Conservation (phyloP, 2,329 filamentous ascomycete genomes). For the Neoascochyta sp. region DNA sequence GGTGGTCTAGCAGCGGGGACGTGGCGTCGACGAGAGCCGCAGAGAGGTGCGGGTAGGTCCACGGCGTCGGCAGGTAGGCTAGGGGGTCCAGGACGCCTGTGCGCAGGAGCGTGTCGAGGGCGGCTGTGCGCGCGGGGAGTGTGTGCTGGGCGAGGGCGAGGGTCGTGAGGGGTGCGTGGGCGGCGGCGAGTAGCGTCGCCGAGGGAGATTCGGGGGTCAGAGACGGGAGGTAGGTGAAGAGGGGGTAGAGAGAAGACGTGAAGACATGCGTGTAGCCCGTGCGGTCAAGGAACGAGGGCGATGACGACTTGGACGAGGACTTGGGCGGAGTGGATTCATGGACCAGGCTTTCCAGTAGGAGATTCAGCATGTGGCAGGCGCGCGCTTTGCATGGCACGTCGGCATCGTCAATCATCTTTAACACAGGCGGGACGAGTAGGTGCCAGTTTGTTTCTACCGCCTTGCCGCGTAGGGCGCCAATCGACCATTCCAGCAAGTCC, state of each 20-base stretch:
- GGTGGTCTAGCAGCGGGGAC: slow-evolving; percentile 48
- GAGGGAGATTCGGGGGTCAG: slow-evolving; percentile 73
- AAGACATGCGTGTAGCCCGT: slow-evolving; percentile 63
- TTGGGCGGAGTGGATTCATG: not conserved
- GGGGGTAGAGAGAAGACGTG: slow-evolving; percentile 65
- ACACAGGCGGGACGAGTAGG: slow-evolving; percentile 64
- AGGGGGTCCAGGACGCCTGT: slow-evolving; percentile 45
- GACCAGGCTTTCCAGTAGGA: slow-evolving; percentile 50
- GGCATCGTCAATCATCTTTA: slow-evolving; percentile 65
- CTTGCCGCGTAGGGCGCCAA: slow-evolving; percentile 50
- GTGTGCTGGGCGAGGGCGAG: slow-evolving; percentile 41
- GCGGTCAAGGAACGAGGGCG: slow-evolving; percentile 50
- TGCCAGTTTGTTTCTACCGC: slow-evolving; percentile 59
- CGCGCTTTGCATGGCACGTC: slow-evolving; percentile 51
- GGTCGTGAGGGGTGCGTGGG: slow-evolving; percentile 63
- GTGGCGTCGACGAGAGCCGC: slow-evolving; percentile 54
- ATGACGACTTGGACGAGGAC: slow-evolving; percentile 29
- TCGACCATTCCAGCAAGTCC: slow-evolving; percentile 59
- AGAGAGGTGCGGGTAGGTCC: slow-evolving; percentile 56
- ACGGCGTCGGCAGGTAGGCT: slow-evolving; percentile 50
- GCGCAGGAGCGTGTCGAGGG: slow-evolving; percentile 46
- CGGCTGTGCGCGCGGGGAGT: slow-evolving; percentile 10
- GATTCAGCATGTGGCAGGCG: slow-evolving; percentile 54
- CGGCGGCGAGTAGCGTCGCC: slow-evolving; percentile 57
- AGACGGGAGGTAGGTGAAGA: slow-evolving; percentile 71